Conservation (phyloP, 768 basidiomycete species). For the Lactarius akahatsu region DNA sequence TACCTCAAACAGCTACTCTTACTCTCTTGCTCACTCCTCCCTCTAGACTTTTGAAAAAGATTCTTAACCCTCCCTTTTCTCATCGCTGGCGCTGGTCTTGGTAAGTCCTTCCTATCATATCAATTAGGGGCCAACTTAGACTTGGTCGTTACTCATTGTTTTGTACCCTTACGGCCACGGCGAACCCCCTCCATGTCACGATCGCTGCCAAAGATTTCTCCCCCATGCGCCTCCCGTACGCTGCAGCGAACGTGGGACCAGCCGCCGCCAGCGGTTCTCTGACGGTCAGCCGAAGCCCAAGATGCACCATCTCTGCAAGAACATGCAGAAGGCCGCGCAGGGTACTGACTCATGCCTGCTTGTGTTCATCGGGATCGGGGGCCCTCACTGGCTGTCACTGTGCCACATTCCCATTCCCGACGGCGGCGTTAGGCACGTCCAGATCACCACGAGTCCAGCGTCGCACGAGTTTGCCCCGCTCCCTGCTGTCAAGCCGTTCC, state of each 20-base stretch:
- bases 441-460: background rate
- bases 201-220: conserved; percentile 19
- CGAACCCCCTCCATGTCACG: conserved; percentile 15
- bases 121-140: background rate
- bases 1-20: too few relatives aligned
- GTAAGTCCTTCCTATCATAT: conserved; percentile 13
- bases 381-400: background rate
- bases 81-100: conserved; percentile 21
- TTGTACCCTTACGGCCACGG: conserved; percentile 7
- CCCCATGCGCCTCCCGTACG: conserved; percentile 17
- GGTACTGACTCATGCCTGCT: conserved; percentile 17
- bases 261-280: background rate
- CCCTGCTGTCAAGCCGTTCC: background rate
- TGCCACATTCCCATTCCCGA: conserved; percentile 4
- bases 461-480: background rate
- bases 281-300: conserved; percentile 8
- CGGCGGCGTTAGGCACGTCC: conserved; percentile 4
- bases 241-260: conserved; percentile 6
- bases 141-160: background rate
- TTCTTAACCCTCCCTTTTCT: background rate
- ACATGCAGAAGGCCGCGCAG: conserved; percentile 24
- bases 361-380: conserved; percentile 15
- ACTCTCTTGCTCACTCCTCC: too few relatives aligned
- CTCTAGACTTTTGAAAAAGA: too few relatives aligned
- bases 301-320: conserved; percentile 27